Base-by-base conservation (phyloP, 1,139 yeast species). In the Yamadazyma friedrichii region DNA sequence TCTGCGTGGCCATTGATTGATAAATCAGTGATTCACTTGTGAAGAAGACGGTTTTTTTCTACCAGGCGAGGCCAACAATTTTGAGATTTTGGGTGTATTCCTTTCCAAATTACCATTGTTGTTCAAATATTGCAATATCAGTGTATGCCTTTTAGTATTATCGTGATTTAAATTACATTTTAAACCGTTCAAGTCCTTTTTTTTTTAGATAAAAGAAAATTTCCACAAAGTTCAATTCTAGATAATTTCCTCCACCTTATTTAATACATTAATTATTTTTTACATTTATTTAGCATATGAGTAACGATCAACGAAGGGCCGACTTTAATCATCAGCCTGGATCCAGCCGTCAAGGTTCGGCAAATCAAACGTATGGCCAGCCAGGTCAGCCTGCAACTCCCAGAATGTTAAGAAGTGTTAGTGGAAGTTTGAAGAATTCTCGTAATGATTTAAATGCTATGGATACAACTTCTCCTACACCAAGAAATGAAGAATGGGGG, bases 391-490 rank as follows among this genome's bases (percentile, higher is more conserved):
- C 88, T 2, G 91, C 91, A 3, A 83, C 91, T 1, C 86, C 89
- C n/a, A 66, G 91, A 52, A 84, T 84, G 93, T 65, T 84, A 52
- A 70, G 88, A 46, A 79, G 78, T 50, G 74, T 73, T 10, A 69
- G 72, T 48, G 70, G 72, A 31, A 60, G 67, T 35, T 48, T 65
- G 43, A 63, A 59, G 39, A 47, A 37, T 26, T 44, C 51, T 12
- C 33, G 48, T 17, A 43, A 42, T 38, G 54, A 50, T 31, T 35
- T 49, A 6, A 42, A 31, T 33, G 59, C 39, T 49, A 55, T 39
- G 49, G 24, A 20, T 20, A 20, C 24, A 5, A 54, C 40, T 33
- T 53, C 42, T 25, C 52, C 47, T 12, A 45, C 48, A 28, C 52
- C 48, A 8, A 42, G 41, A 31, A 46, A 34, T 34, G 49, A 28